Conservation (phyloP, 192 early-diverging fungal species). For the Umbelopsis isabellina region DNA sequence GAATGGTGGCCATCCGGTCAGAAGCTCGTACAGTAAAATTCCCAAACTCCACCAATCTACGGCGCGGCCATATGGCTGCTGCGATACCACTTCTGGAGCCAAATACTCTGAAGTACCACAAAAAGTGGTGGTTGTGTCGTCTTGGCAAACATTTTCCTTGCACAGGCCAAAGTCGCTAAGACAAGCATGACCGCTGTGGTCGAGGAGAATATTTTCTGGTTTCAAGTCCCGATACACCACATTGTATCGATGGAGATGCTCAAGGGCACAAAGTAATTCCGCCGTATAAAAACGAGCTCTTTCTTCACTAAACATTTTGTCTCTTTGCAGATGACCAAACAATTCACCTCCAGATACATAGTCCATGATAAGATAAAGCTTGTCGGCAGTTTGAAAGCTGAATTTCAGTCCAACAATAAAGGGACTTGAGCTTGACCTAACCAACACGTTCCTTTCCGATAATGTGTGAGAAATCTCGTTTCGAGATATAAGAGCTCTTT, state of each 20-base stretch:
- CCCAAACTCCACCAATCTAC: slow-evolving; percentile 89
- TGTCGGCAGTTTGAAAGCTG: slow-evolving; percentile 75
- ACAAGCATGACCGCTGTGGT: slow-evolving; percentile 70
- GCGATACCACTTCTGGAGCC: slow-evolving; percentile 83
- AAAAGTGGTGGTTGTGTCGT: slow-evolving; percentile 73
- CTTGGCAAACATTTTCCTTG: slow-evolving; percentile 60
- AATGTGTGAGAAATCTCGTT: slow-evolving; percentile 78
- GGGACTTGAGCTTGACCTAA: slow-evolving; percentile 62
- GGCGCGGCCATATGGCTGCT: slow-evolving; percentile 67
- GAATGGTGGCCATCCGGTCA: slow-evolving; percentile 75
- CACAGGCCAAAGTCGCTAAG: slow-evolving; percentile 82
- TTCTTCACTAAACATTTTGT: slow-evolving; percentile 63
- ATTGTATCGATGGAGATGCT: slow-evolving; percentile 67
- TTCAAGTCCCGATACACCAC: slow-evolving; percentile 78
- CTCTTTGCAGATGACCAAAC: slow-evolving; percentile 75
- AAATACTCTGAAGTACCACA: slow-evolving; percentile 91
- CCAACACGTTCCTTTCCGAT: slow-evolving; percentile 76
- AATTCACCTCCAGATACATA: slow-evolving; percentile 84
- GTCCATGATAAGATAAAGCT: slow-evolving; percentile 79
- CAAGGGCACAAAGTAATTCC: slow-evolving; percentile 69
- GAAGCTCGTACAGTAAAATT: slow-evolving; percentile 75
- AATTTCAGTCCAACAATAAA: slow-evolving; percentile 81
- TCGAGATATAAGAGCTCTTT: slow-evolving; percentile 73
- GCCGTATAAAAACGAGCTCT: slow-evolving; percentile 70
- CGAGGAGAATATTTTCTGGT: slow-evolving; percentile 71